Evolutionary conservation across 2,329 filamentous ascomycete genomes (phyloP), one percentile per base, ranked within the genome.

Genomic region (Ilyonectria sp.): DNA sequence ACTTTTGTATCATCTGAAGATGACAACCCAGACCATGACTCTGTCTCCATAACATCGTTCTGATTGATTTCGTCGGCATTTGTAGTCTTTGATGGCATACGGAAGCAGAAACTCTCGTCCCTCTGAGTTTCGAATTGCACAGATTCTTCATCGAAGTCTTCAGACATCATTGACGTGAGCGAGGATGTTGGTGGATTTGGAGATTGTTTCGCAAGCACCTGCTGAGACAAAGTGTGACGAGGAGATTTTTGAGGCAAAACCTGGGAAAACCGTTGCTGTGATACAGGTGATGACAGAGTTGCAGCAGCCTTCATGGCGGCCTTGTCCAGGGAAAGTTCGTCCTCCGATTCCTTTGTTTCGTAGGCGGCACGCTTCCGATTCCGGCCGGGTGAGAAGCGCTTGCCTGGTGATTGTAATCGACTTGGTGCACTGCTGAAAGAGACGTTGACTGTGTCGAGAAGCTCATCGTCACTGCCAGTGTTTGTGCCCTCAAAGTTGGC

Each of bases 101-200:
- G 79, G 66, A 78, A 81, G 19, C 71, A 69, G 56, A 81, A 81
- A 61, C 77, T 82, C 13, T 74, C 70, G 46, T 81, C 79, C 65
- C 76, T 71, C 49, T 82, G 78, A 10, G 74, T 80, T 57, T 75
- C 68, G 10, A 75, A 69, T 44, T 62, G 57, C 11, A 62, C 13
- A 26, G 10, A 35, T 23, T 29, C 40, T 49, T 35, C 19, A 7
- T 1, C 5, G 53, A 21, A 5, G 15, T 60, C 21, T 23, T 23
- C 17, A 11, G 19, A 11, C 19, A 23, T n/a, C n/a, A 40, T 35
- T 31, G 33, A 43, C 23, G 55, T n/a, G 29, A 47, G 56, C n/a
- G 44, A 23, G 19, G 26, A 52, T 3, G 17, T 43, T 10, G 33
- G 4, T 33, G 49, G 61, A 52, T 66, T 70, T 56, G 63, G 57